Base-by-base conservation (phyloP, 805 yeast genomes). In the Cyberlindnera meyerae region DNA sequence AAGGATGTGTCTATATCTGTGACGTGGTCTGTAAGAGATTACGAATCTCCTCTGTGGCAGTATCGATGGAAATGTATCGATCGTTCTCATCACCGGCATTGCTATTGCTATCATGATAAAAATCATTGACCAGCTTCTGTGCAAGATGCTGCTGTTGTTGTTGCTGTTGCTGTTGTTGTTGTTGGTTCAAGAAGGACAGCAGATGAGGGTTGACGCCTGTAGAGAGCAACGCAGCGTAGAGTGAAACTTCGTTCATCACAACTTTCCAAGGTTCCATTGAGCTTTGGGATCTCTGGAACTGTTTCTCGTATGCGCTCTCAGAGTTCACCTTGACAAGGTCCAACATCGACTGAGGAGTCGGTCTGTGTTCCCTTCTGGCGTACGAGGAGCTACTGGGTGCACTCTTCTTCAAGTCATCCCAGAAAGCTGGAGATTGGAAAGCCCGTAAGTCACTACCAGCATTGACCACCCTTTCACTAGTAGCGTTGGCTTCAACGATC, bases 141-240 rank as follows among this genome's bases (percentile, higher is more conserved):
- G 22, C 7, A 8, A 20, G 9, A 20, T 20, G n/a, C 9, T 7
- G 7, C 22, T 20, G 22, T 20, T 20, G 22, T 8, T 8, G 22
- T 20, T 9, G 7, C 9, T 7, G 9, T 7, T 8, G 22, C 22
- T 20, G 22, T 20, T 41, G 35, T 51, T 52, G 51, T 17, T 27
- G 41, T 16, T 51, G n/a, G 18, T 44, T 45, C 21, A 31, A 31
- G 8, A 40, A 39, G 1, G 55, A 42, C 11, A 27, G 41, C 14
- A n/a, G 40, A 31, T 14, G 38, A 5, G 50, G 44, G 13, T 37
- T 42, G 0, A 44, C 37, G 1, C 68, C 68, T 18, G 58, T 61
- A 3, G 67, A 65, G 15, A 59, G 43, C 27, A 60, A 34, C 1
- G 70, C 70, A 4, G 70, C 70, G 29, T 57, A 59, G 29, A 63